These are phyloP conservation scores for Mucor irregularis DNA, from an alignment of 371 early-diverging fungal species.

Conservation along the genomic window DNA sequence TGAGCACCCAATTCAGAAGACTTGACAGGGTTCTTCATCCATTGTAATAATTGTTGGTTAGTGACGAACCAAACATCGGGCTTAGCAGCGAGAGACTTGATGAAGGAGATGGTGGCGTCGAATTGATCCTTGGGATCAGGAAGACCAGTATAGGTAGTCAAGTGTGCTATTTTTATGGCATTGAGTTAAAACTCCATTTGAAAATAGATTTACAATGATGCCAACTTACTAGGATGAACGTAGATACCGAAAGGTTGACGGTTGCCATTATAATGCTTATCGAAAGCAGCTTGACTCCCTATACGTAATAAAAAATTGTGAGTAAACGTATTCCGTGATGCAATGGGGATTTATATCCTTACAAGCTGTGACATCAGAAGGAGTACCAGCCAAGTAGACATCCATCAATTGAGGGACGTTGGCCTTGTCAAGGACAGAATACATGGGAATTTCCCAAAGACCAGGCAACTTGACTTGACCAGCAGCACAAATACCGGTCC, in stretches of 20 bases:
- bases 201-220: too few relatives aligned
- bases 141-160: slow-evolving; percentile 41
- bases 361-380: slow-evolving; percentile 44
- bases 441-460: slow-evolving; percentile 76
- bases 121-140: slow-evolving; percentile 38
- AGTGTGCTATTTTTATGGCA: slow-evolving; percentile 44
- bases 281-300: slow-evolving; percentile 52
- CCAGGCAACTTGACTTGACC: slow-evolving; percentile 53
- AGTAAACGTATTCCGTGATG: neutral
- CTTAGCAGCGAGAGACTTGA: slow-evolving; percentile 40
- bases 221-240: slow-evolving; percentile 53
- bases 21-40: slow-evolving; percentile 70
- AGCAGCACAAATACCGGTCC: slow-evolving; percentile 53
- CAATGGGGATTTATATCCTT: slow-evolving; percentile 30
- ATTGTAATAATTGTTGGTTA: slow-evolving; percentile 62
- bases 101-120: slow-evolving; percentile 39
- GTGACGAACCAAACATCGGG: slow-evolving; percentile 67
- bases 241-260: slow-evolving; percentile 73
- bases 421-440: slow-evolving; percentile 38
- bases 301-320: neutral
- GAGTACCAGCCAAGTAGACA: slow-evolving; percentile 55
- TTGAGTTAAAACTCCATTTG: neutral
- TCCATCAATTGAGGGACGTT: slow-evolving; percentile 65
- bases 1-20: slow-evolving; percentile 55
- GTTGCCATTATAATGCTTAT: slow-evolving; percentile 59